Percentiles rank a stretch among this genome's conserved stretches.
phyloP scores from a whole-genome alignment of 2,329 filamentous ascomycete genomes.

The Talaromyces sp. region DNA sequence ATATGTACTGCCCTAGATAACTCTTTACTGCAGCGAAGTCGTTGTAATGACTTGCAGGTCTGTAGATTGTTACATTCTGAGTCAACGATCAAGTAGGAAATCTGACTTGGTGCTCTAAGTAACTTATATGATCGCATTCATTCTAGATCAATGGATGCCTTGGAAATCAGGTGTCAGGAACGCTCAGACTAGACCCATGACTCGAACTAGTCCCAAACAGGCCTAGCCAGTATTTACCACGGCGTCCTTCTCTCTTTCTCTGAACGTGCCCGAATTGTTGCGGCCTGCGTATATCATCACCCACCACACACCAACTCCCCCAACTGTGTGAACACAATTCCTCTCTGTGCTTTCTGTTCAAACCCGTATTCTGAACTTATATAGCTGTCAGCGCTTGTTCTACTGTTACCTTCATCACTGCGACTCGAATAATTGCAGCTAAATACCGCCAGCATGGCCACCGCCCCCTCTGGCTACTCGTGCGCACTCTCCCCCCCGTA shows the following conservation, averaged over 20 bases:
- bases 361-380: background rate
- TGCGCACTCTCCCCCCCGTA: constrained; percentile 29
- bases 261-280: constrained; percentile 10
- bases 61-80: background rate
- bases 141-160: background rate
- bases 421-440: constrained; percentile 5
- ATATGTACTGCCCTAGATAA: background rate
- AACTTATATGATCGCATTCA: too few species aligned
- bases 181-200: background rate
- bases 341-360: background rate
- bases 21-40: too few species aligned
- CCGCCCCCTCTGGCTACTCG: constrained; percentile 28
- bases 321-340: background rate
- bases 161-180: background rate
- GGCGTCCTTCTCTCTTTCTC: background rate
- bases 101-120: background rate
- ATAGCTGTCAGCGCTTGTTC: background rate
- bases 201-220: background rate
- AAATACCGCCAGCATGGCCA: constrained; percentile 15
- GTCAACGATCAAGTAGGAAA: background rate
- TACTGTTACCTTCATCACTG: constrained; percentile 18
- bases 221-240: constrained; percentile 2
- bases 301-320: background rate
- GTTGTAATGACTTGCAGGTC: background rate
- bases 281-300: constrained; percentile 7